Base-by-base conservation (phyloP, 805 yeast genomes). In the Yamadazyma paraphyllophila region DNA sequence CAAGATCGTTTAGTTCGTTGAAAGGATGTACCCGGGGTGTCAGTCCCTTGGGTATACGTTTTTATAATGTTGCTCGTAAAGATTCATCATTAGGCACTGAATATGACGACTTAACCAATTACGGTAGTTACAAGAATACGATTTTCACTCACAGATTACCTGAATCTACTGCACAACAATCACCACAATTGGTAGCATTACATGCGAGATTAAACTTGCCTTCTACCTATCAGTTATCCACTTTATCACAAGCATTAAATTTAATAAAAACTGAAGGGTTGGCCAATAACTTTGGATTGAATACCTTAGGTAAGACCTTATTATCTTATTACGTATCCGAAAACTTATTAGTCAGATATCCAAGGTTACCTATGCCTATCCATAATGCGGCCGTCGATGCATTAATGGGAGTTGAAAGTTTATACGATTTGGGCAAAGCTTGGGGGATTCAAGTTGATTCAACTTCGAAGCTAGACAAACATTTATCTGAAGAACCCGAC, bases 371-470 rank as follows among this genome's bases (percentile, higher is more conserved):
- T 13, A 76, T 85, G 50, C 77, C 81, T 7, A 84, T 91, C 24
- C 77, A 89, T 46, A 80, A 83, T 55, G 81, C 83, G 6, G 88
- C 96, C 0, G 82, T 86, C 7, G 84, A 87, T 54, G 77, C 94
- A 0, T 87, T 82, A 60, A 76, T 86, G 59, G 87, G 92, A 3
- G 77, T 80, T 30, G 77, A 73, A 12, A 76, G 89, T 0, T 71
- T 94, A 46, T 70, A 80, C 31, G 78, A 77, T 41, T 70, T 90
- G 20, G 97, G 90, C 30, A 76, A 74, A 57, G 59, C 69, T 14
- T 94, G 97, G 97, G 99, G 99, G 68, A 82, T 94, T 40, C 91
- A 89, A 65, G 74, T 77, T 13, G 97, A 91, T 60, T 65, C 68
- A 7, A 69, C 81, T 5, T 68, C 88, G 15, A 74, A 82, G 38